A percentile compares a stretch with the other conserved stretches of the same genome.
These are phyloP conservation scores for Cyberlindnera suaveolens DNA, from an alignment of 805 yeast species.

Conservation along the genomic window DNA sequence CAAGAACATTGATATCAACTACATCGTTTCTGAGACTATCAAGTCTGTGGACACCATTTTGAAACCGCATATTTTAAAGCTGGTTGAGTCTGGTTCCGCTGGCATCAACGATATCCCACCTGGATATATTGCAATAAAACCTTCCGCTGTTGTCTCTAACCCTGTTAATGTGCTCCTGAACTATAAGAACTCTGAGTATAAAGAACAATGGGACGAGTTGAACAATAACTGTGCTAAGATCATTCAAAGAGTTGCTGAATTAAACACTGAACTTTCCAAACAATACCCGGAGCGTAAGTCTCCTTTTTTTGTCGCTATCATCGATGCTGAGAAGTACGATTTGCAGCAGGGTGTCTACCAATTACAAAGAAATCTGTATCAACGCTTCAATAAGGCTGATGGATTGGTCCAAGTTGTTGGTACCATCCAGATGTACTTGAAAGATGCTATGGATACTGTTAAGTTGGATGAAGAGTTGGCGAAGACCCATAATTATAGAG, in stretches of 20 bases:
- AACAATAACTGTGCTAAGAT: constrained; percentile 61
- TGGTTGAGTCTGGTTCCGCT: constrained; percentile 37
- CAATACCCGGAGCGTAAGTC: constrained; percentile 58
- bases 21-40: constrained; percentile 58
- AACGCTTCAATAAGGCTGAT: constrained; percentile 58
- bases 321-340: constrained; percentile 89
- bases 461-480: constrained; percentile 63
- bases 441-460: constrained; percentile 59
- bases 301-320: constrained; percentile 70
- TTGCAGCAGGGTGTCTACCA: constrained; percentile 89
- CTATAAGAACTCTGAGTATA: constrained; percentile 47
- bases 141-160: constrained; percentile 78
- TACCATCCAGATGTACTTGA: constrained; percentile 87
- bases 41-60: constrained; percentile 62
- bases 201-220: constrained; percentile 48
- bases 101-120: constrained; percentile 71
- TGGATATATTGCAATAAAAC: constrained; percentile 89
- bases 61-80: constrained; percentile 62
- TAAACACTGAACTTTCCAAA: constrained; percentile 43
- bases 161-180: constrained; percentile 69
- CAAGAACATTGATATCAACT: constrained; percentile 48
- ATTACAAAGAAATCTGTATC: constrained; percentile 75
- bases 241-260: constrained; percentile 47
- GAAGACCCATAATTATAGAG: constrained; percentile 48
- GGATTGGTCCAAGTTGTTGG: constrained; percentile 69